These are phyloP conservation scores for Tricholoma terreum DNA, from an alignment of 768 basidiomycete species.

Conservation along the genomic window DNA sequence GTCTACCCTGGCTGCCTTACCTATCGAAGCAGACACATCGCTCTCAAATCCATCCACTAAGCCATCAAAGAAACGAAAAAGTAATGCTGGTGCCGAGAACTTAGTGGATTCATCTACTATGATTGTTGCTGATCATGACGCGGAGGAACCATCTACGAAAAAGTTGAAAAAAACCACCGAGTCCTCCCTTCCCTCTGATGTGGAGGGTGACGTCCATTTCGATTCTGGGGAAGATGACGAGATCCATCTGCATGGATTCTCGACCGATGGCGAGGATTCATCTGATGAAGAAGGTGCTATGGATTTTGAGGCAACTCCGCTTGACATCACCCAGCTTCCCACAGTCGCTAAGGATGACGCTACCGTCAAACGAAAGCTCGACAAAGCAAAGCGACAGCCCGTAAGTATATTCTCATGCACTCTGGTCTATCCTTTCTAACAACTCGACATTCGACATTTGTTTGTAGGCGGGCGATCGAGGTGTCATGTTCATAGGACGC, in stretches of 20 bases:
- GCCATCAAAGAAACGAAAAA: too few species aligned
- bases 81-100: too few species aligned
- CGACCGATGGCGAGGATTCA: constrained; percentile 72
- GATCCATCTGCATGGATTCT: constrained; percentile 63
- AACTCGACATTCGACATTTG: too few species aligned
- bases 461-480: constrained; percentile 55
- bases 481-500: constrained; percentile 86
- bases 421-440: constrained; percentile 5
- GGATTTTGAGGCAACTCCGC: constrained; percentile 46
- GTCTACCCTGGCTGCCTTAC: too few species aligned
- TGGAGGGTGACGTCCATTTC: constrained; percentile 11
- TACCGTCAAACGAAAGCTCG: constrained; percentile 63
- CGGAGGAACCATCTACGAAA: too few species aligned
- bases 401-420: constrained; percentile 40
- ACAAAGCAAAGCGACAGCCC: constrained; percentile 59
- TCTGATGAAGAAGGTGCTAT: constrained; percentile 68
- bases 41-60: too few species aligned
- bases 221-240: constrained; percentile 37
- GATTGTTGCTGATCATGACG: too few species aligned
- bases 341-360: constrained; percentile 88
- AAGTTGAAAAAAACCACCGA: constrained; percentile 25
- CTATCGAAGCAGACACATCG: too few species aligned
- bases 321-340: constrained; percentile 75
- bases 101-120: too few species aligned
- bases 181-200: constrained; percentile 14